Base-by-base conservation (phyloP, 768 basidiomycete genomes). In the Termitomyces sp. region DNA sequence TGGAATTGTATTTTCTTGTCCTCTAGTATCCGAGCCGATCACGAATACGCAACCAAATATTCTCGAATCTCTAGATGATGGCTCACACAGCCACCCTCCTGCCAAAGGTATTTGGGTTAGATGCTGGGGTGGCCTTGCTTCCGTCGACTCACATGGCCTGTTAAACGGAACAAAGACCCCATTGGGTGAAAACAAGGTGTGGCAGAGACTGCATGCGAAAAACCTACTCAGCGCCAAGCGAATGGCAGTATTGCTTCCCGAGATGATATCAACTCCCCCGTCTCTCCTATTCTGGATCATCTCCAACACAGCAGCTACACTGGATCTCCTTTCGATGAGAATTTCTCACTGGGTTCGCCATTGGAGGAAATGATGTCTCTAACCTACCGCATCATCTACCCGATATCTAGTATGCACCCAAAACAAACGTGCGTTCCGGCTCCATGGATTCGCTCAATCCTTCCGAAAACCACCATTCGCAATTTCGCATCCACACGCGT, bases 1-100 rank as follows among this genome's bases (percentile, higher is more conserved):
- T 77, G 20, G 60, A 70, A 15, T 50, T 74, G 50, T 69, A 72
- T 55, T 53, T 73, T 33, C 56, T 75, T 47, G 22, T 59, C 11
- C 43, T 12, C 48, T n/a, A n/a, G n/a, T n/a, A 56, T 20, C 42
- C 25, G 25, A 25, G 33, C 29, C 59, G 59, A 39, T 25, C 23
- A 18, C 50, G 49, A 18, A 29, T 35, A 20, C 52, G 41, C 13
- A 38, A 32, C 33, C 55, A n/a, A n/a, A n/a, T n/a, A 43, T 39
- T 33, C 39, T 20, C 43, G 25, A 15, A n/a, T n/a, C n/a, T n/a
- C n/a, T n/a, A n/a, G n/a, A n/a, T n/a, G 18, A 49, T 7, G 50
- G 18, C 5, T 7, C 42, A 2, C 47, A 36, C 13, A 11, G 39
- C 4, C 50, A 52, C 35, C n/a, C 31, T 9, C 29, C 33, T 39